Conservation (phyloP, 2,329 filamentous ascomycete genomes). For the Cladophialophora psammophila region DNA sequence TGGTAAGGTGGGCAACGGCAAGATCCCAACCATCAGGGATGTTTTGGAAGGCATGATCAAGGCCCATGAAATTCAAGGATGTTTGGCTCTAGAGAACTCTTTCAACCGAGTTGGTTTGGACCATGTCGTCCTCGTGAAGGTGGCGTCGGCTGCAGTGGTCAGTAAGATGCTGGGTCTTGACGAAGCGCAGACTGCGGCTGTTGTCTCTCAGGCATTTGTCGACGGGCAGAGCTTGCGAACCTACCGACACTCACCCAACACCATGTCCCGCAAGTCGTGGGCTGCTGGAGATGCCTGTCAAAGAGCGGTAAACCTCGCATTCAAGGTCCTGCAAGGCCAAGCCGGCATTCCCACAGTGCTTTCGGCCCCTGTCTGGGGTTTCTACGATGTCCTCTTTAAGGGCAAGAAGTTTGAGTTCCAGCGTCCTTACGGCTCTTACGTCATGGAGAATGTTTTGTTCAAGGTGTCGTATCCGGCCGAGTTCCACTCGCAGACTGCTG, state of each 20-base stretch:
- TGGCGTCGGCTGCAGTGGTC: constrained; percentile 91
- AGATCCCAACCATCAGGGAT: constrained; percentile 86
- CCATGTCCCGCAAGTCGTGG: constrained; percentile 99
- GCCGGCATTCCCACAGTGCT: constrained; percentile 90
- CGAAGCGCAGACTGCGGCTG: constrained; percentile 91
- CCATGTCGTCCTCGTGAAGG: constrained; percentile 98
- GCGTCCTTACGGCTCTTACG: constrained; percentile 94
- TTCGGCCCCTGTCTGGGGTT: constrained; percentile 92
- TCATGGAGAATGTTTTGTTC: constrained; percentile 99
- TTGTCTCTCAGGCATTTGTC: constrained; percentile 95
- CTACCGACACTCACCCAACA: constrained; percentile 97
- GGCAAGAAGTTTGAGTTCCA: constrained; percentile 97
- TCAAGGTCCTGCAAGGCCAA: constrained; percentile 93
- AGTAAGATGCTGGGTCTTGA: constrained; percentile 91
- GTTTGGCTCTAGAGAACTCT: constrained; percentile 94
- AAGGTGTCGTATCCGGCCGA: constrained; percentile 97
- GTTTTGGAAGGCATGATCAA: constrained; percentile 98
- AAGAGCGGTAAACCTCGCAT: constrained; percentile 85
- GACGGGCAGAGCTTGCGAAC: constrained; percentile 96
- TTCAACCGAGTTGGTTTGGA: constrained; percentile 99
- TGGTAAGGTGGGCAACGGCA: constrained; percentile 73
- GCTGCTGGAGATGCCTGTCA: constrained; percentile 98
- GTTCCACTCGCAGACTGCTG: constrained; percentile 82
- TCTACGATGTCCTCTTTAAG: constrained; percentile 98
- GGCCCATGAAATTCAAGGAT: constrained; percentile 98